A percentile compares a stretch with the other conserved stretches of the same genome.
Evolutionary conservation across 2,329 filamentous ascomycete genomes (phyloP).

Genomic region (Microdochium nivale): DNA sequence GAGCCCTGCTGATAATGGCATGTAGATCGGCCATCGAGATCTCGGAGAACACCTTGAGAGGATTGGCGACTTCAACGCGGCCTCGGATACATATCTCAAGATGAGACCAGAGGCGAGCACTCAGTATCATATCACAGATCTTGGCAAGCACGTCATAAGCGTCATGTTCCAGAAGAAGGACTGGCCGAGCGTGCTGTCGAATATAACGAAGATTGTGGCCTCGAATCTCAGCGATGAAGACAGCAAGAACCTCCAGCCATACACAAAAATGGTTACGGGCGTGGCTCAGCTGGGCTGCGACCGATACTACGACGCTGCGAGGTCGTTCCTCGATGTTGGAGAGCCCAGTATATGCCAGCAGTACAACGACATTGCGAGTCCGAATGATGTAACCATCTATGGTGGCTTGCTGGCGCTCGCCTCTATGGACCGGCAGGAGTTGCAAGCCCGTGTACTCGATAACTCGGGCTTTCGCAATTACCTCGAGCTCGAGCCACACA

Average conservation of each 20-base stretch:
- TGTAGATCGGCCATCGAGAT: constrained; percentile 89
- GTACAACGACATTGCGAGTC: constrained; percentile 65
- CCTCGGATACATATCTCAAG: constrained; percentile 69
- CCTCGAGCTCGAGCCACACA: constrained; percentile 86
- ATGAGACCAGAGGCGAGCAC: constrained; percentile 91
- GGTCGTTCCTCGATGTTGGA: constrained; percentile 60
- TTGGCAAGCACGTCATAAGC: constrained; percentile 69
- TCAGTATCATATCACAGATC: constrained; percentile 73
- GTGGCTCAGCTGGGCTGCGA: constrained; percentile 38
- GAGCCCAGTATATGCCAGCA: constrained; percentile 34
- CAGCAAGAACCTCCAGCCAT: constrained; percentile 36
- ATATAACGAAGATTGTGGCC: constrained; percentile 54
- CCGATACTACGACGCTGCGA: constrained; percentile 56
- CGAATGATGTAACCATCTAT: constrained; percentile 87
- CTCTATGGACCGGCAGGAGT: constrained; percentile 71
- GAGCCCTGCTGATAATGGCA: constrained; percentile 3
- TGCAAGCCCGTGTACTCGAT: constrained; percentile 71
- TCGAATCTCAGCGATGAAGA: constrained; percentile 36
- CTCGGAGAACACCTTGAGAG: constrained; percentile 75
- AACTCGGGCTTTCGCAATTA: constrained; percentile 76
- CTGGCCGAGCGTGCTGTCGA: constrained; percentile 59
- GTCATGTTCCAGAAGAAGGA: constrained; percentile 69
- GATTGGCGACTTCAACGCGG: constrained; percentile 64
- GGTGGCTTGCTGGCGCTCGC: constrained; percentile 85
- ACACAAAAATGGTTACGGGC: constrained; percentile 42